These are phyloP conservation scores for Plicaturopsis crispa DNA, from an alignment of 768 basidiomycete genomes.

Conservation along the genomic window DNA sequence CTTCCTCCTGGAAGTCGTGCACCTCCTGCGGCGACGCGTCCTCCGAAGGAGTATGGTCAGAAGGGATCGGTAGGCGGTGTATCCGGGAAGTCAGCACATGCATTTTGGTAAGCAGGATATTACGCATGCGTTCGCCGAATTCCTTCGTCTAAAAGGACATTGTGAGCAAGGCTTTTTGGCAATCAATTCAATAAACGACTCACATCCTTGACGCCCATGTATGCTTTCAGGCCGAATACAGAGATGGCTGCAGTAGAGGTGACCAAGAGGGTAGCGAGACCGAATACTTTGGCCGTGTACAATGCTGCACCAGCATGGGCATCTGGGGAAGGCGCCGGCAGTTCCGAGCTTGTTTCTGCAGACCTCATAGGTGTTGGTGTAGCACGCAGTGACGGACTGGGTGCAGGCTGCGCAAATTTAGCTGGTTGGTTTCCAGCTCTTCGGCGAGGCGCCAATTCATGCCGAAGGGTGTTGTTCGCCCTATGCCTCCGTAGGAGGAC, in stretches of 20 bases:
- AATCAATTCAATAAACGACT: no score
- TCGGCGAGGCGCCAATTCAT: neutral
- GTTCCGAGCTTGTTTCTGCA: neutral
- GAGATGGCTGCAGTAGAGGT: slow-evolving; percentile 34
- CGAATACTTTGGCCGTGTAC: slow-evolving; percentile 55
- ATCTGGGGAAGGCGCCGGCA: slow-evolving; percentile 3
- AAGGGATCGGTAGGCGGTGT: slow-evolving; percentile 28
- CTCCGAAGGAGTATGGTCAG: neutral
- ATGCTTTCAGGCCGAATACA: slow-evolving; percentile 41
- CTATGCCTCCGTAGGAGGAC: neutral
- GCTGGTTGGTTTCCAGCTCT: neutral
- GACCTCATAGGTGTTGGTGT: neutral
- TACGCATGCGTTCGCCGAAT: slow-evolving; percentile 53
- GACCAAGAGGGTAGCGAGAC: slow-evolving; percentile 57
- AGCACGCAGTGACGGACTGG: neutral
- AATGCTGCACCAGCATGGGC: slow-evolving; percentile 43
- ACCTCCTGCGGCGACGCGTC: no score
- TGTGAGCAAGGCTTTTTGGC: no score
- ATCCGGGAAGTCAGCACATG: slow-evolving; percentile 45
- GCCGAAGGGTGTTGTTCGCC: neutral
- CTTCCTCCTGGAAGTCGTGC: slow-evolving; percentile 12
- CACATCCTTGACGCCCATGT: slow-evolving; percentile 51
- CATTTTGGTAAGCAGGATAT: slow-evolving; percentile 34
- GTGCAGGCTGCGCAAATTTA: no score
- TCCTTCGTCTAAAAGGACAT: slow-evolving; percentile 37